Conservation (phyloP, 768 basidiomycete genomes). For the Auricularia cornea region DNA sequence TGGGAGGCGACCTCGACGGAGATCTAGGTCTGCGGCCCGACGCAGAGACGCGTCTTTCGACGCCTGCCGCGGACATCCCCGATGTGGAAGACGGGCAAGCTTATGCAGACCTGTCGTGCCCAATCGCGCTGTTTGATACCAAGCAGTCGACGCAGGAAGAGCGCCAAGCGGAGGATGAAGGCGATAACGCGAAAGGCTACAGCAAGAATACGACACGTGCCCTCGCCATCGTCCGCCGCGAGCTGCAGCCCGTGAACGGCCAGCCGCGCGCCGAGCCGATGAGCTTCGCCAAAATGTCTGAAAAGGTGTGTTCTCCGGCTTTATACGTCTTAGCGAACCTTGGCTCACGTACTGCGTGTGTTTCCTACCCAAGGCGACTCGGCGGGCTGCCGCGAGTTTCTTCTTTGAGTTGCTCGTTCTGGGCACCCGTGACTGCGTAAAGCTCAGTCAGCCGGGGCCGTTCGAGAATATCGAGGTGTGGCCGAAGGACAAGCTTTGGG, state of each 20-base stretch:
- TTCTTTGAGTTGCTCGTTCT: slow-evolving; percentile 97
- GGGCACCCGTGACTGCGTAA: slow-evolving; percentile 85
- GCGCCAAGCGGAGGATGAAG: slow-evolving; percentile 30
- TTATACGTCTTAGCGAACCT: not conserved
- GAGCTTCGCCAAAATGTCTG: slow-evolving; percentile 71
- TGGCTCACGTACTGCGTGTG: not conserved
- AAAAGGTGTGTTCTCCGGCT: slow-evolving; percentile 47
- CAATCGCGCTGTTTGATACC: slow-evolving; percentile 74
- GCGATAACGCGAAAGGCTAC: slow-evolving; percentile 46
- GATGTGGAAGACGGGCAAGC: slow-evolving; percentile 53
- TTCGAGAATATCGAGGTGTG: slow-evolving; percentile 83
- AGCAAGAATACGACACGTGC: slow-evolving; percentile 88
- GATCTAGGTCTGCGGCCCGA: slow-evolving; percentile 19
- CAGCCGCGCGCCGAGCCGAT: slow-evolving; percentile 45
- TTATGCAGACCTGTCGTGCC: slow-evolving; percentile 64
- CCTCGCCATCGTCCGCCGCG: slow-evolving; percentile 61
- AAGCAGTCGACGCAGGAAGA: slow-evolving; percentile 47
- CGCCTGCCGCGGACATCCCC: slow-evolving; percentile 47
- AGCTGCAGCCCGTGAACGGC: slow-evolving; percentile 47
- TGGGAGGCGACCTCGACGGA: slow-evolving; percentile 33
- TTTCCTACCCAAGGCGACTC: slow-evolving; percentile 54
- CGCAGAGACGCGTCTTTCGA: slow-evolving; percentile 39
- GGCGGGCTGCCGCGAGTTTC: slow-evolving; percentile 88
- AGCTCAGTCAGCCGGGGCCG: slow-evolving; percentile 60
- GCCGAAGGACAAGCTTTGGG: slow-evolving; percentile 82